Conservation (phyloP, 495 filamentous ascomycete species). For the Lichenothelia convexa region DNA sequence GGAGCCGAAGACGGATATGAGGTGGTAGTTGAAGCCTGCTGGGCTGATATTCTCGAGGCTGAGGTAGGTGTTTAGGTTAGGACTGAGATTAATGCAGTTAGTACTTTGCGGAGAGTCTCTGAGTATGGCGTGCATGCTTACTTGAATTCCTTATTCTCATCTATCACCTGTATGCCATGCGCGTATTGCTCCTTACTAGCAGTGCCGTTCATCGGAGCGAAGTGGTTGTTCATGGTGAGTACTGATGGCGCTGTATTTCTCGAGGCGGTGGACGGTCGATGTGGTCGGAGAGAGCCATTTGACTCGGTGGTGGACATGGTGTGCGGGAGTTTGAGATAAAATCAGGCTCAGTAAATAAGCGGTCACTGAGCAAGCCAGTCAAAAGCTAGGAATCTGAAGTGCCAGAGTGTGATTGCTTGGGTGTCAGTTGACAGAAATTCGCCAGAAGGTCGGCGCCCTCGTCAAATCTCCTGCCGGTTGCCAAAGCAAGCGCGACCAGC, state of each 20-base stretch:
- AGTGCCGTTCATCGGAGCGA: constrained; percentile 57
- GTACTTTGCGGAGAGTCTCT: not conserved
- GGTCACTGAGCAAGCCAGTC: too few relatives aligned
- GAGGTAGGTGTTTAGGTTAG: constrained; percentile 66
- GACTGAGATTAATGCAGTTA: constrained; percentile 27
- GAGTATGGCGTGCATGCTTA: constrained; percentile 22
- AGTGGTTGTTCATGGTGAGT: constrained; percentile 75
- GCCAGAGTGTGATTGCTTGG: too few relatives aligned
- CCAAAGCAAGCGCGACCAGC: too few relatives aligned
- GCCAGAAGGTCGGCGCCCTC: too few relatives aligned
- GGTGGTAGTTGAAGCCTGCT: constrained; percentile 94
- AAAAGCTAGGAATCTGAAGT: too few relatives aligned
- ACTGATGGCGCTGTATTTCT: constrained; percentile 32
- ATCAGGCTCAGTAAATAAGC: too few relatives aligned
- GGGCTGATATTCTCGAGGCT: constrained; percentile 56
- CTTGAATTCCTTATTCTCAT: constrained; percentile 94
- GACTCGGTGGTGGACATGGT: too few relatives aligned
- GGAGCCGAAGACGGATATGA: constrained; percentile 95
- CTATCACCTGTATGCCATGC: constrained; percentile 91
- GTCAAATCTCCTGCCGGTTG: too few relatives aligned
- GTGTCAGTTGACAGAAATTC: too few relatives aligned
- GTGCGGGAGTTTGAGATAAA: too few relatives aligned
- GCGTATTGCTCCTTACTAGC: constrained; percentile 52
- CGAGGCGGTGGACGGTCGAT: not conserved
- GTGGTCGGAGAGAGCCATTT: too few relatives aligned